Conservation (phyloP, 768 basidiomycete species). For the Boletus barrowsii region DNA sequence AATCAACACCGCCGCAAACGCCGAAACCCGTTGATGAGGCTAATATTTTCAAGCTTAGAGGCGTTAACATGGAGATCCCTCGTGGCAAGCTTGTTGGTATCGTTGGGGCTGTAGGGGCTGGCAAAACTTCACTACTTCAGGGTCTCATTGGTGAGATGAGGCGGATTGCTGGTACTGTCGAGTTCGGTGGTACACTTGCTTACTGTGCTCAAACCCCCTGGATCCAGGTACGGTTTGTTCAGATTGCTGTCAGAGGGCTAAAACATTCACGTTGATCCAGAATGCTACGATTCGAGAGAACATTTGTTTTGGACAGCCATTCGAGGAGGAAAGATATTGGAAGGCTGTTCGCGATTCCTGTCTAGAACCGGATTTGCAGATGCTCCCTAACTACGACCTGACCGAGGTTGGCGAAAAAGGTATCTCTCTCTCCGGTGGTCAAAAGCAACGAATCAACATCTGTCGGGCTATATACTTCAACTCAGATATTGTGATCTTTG, state of each 20-base stretch:
- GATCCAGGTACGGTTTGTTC: conserved; percentile 60
- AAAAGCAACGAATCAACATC: conserved; percentile 79
- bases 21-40: conserved; percentile 35
- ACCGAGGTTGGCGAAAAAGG: conserved; percentile 88
- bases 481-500: conserved; percentile 84
- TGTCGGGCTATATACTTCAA: conserved; percentile 85
- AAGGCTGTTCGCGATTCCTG: conserved; percentile 74
- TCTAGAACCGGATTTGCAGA: conserved; percentile 74
- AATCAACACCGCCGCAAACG: conserved; percentile 17
- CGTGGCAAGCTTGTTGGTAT: conserved; percentile 79
- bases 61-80: conserved; percentile 67
- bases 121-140: conserved; percentile 64
- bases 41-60: conserved; percentile 58
- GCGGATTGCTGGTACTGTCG: conserved; percentile 57
- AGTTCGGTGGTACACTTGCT: conserved; percentile 72
- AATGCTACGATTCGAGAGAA: conserved; percentile 88
- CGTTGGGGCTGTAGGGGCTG: conserved; percentile 66
- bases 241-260: background rate
- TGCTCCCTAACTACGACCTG: conserved; percentile 72
- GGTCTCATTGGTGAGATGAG: conserved; percentile 85
- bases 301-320: conserved; percentile 81
- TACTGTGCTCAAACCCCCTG: conserved; percentile 89
- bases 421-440: conserved; percentile 83
- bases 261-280: conserved; percentile 27
- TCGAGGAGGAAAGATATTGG: conserved; percentile 82